Base-by-base conservation (phyloP, 2,329 filamentous ascomycete genomes). In the Penicillium sp. region DNA sequence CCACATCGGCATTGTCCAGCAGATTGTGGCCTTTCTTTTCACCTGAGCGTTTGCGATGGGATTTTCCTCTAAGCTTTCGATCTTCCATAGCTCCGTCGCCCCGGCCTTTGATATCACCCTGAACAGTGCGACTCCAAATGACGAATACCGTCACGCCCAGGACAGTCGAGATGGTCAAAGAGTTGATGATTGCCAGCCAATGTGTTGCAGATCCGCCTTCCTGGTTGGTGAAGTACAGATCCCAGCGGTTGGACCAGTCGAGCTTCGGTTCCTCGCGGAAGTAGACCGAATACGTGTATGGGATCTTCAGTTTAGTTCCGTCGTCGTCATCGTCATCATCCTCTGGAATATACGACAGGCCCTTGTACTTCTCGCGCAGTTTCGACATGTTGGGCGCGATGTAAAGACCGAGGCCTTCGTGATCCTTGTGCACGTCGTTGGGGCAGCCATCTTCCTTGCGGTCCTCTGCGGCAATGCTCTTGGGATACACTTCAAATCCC, bases 211-310 rank as follows among this genome's bases (percentile, higher is more conserved):
- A 81, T 30, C 84, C 84, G 50, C 90, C 85, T 41, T 86, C 82
- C 57, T 92, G 85, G 60, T 90, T 88, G 42, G 84, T 84, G 66
- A 94, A 93, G 63, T 93, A 94, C 37, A 90, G 69, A 55, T 93
- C 85, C 87, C 88, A 95, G 37, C 87, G 77, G 51, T 82, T 85
- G 39, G 74, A 72, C 88, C 88, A 95, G 47, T 92, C 85, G 34
- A 93, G 71, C 13, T 74, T 77, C 28, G 82, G 76, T 45, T 93
- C 85, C 60, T 93, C 84, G 35, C 85, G 80, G 68, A 88, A 95
- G 64, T 92, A 93, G 10, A 94, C 83, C 2, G 86, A 90, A 65
- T 94, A 95, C 0, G 85, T 85, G 64, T 89, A 93, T 0, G 87
- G 85, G 35, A 94, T 82, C 2, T 74, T 79, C 33, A 92, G 62